Base-by-base conservation (phyloP, 2,329 filamentous ascomycete species). In the Fusarium sp. region DNA sequence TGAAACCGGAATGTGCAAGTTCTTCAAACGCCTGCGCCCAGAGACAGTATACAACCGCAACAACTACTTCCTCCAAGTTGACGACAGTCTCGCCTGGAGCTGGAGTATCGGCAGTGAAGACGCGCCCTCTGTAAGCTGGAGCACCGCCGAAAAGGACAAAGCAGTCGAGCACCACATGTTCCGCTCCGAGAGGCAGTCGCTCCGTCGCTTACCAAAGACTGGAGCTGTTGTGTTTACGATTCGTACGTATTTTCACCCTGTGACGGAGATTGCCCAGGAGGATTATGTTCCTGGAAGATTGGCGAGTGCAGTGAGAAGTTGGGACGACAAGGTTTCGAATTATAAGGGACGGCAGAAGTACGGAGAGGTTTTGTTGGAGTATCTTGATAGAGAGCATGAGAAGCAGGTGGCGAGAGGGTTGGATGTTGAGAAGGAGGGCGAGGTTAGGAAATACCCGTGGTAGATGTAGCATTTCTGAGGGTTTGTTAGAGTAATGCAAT, bases 51-150 rank as follows among this genome's bases (percentile, higher is more conserved):
- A 84, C 60, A 78, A 75, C 51, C 83, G 92, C 59, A 93, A 94
- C 76, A 95, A 96, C 76, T 96, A 96, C 79, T 96, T 96, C 80
- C 86, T 96, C 66, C 93, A 96, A 79, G 92, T 96, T 2, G 93
- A 96, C 74, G 91, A 94, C 57, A 79, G 85, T 7, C 81, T 97
- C 2, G 82, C 90, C 1, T 96, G 93, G 93, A 92, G 89, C 60
- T 80, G 83, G 72, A 92, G 88, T 71, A 94, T 96, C 69, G 93
- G 93, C 1, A 71, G 80, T 17, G 93, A 96, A 77, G 91, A 96
- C 75, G 78, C 80, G 2, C 79, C 81, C 0, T 82, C 82, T 0
- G 86, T 89, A 3, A 89, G 88, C 40, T 96, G 93, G 93, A 87
- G 85, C 73, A 92, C 90, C 6, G 91, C 92, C 3, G 86, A 92